phyloP scores from a whole-genome alignment of 2,329 filamentous ascomycete species.

The Ophiostoma montium region DNA sequence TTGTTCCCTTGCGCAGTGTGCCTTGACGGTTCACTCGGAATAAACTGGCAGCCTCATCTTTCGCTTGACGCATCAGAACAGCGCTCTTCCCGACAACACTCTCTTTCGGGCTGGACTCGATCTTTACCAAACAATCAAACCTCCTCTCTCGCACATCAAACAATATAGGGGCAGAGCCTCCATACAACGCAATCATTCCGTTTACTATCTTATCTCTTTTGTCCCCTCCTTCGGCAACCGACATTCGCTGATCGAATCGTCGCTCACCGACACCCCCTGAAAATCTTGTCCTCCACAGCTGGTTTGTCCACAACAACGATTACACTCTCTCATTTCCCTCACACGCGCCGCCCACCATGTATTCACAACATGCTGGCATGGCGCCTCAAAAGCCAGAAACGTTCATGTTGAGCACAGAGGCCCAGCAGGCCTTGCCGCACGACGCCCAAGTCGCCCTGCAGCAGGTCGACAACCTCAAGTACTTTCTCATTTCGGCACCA shows the following conservation, averaged over 20 bases:
- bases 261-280: background rate
- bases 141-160: background rate
- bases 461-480: slow-evolving; percentile 98
- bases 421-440: slow-evolving; percentile 81
- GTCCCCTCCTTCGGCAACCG: background rate
- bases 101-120: slow-evolving; percentile 22
- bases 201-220: background rate
- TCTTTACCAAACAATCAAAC: background rate
- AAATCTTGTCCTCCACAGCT: slow-evolving; percentile 6
- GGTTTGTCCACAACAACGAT: slow-evolving; percentile 10
- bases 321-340: background rate
- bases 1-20: slow-evolving; percentile 10
- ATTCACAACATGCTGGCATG: slow-evolving; percentile 75
- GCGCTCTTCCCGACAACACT: slow-evolving; percentile 7
- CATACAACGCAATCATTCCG: background rate
- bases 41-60: slow-evolving; percentile 9
- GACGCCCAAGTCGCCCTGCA: slow-evolving; percentile 5
- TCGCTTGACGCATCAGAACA: slow-evolving; percentile 18
- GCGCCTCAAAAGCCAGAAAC: slow-evolving; percentile 95
- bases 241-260: slow-evolving; percentile 7
- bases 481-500: slow-evolving; percentile 96
- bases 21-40: slow-evolving; percentile 16
- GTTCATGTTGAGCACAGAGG: slow-evolving; percentile 95
- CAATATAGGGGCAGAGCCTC: slow-evolving; percentile 14
- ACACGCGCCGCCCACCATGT: slow-evolving; percentile 40